phyloP scores from a whole-genome alignment of 1,284 basidiomycete species.

The Amylostereum areolatum region DNA sequence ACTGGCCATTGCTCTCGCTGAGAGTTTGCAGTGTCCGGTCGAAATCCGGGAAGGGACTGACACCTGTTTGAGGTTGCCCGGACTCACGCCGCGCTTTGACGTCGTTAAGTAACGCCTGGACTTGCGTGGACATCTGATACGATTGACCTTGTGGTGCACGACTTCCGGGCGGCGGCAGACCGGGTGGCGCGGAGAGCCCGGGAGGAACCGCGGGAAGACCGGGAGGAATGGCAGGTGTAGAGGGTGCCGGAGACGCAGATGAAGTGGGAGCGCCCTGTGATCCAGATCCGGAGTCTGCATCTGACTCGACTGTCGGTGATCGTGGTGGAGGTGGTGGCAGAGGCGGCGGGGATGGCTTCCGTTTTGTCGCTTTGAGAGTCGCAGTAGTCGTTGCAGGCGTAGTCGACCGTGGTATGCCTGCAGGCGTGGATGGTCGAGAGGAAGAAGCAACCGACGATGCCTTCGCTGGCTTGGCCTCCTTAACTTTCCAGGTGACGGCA shows the following conservation, averaged over 20 bases:
- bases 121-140: conserved; percentile 84
- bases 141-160: conserved; percentile 46
- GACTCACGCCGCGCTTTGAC: conserved; percentile 72
- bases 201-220: conserved; percentile 42
- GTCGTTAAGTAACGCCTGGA: conserved; percentile 80
- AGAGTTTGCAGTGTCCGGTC: conserved; percentile 73
- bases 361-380: conserved; percentile 33
- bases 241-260: conserved; percentile 17
- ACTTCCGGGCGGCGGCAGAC: conserved; percentile 44
- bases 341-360: conserved; percentile 29
- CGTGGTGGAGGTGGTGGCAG: conserved; percentile 31
- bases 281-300: conserved; percentile 21
- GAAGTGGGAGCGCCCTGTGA: conserved; percentile 21
- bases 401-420: conserved; percentile 29
- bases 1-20: conserved; percentile 47
- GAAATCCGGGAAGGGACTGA: conserved; percentile 86
- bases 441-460: conserved; percentile 48
- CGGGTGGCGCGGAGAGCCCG: conserved; percentile 63
- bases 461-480: conserved; percentile 30
- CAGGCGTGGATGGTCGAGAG: conserved; percentile 61
- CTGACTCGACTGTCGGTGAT: conserved; percentile 41
- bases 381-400: conserved; percentile 40
- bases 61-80: conserved; percentile 35
- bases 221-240: conserved; percentile 27
- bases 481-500: conserved; percentile 32